Percentiles rank a stretch among this genome's conserved stretches.
Conservation (phyloP, 139 green algal species). For the Marvania coccoides region DNA sequence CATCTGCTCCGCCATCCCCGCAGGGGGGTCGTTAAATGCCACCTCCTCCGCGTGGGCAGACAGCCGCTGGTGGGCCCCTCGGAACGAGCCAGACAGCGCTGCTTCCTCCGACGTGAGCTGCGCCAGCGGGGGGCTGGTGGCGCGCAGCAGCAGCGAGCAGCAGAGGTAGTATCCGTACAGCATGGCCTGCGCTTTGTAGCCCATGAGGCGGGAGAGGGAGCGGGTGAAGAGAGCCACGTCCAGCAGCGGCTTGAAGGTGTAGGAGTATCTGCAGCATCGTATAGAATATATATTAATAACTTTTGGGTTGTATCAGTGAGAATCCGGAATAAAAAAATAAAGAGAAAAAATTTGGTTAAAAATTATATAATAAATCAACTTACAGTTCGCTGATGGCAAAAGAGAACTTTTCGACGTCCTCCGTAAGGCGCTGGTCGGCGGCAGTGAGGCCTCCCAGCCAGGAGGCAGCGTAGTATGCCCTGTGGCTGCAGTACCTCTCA, state of each 20-base stretch:
- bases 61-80: slow-evolving; percentile 35
- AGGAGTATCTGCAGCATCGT: too few species aligned
- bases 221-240: slow-evolving; percentile 93
- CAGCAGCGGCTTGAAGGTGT: slow-evolving; percentile 93
- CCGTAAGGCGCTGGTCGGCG: slow-evolving; percentile 88
- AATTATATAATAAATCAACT: too few species aligned
- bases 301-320: too few species aligned
- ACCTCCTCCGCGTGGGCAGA: slow-evolving; percentile 7
- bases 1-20: slow-evolving; percentile 66
- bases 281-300: too few species aligned
- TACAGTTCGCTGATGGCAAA: slow-evolving; percentile 44
- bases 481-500: slow-evolving; percentile 73
- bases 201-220: slow-evolving; percentile 71
- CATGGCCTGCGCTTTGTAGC: slow-evolving; percentile 68
- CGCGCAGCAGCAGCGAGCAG: slow-evolving; percentile 58
- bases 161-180: slow-evolving; percentile 73
- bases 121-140: slow-evolving; percentile 74
- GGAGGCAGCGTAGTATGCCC: slow-evolving; percentile 85
- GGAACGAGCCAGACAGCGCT: slow-evolving; percentile 58
- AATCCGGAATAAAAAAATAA: too few species aligned
- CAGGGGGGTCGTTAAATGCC: slow-evolving; percentile 88
- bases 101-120: slow-evolving; percentile 76
- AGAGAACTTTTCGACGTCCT: slow-evolving; percentile 93
- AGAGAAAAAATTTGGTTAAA: too few species aligned
- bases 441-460: slow-evolving; percentile 82